Conservation (phyloP, 805 yeast species). For the Kluyveromyces starmeri region DNA sequence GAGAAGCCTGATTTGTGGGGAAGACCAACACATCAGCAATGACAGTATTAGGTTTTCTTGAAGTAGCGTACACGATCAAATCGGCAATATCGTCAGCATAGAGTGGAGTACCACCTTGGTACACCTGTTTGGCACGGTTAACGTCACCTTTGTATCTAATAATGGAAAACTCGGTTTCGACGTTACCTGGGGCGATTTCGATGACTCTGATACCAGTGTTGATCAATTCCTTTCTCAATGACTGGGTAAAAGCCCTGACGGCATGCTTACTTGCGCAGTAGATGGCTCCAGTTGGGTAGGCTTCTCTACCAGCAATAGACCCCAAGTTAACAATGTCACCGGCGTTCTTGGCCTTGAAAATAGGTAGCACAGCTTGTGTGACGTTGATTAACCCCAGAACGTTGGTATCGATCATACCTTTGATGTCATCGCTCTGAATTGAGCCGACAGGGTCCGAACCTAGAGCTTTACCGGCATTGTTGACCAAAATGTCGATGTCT, state of each 20-base stretch:
- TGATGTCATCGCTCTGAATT: slow-evolving; percentile 54
- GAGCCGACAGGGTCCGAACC: slow-evolving; percentile 73
- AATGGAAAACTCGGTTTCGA: slow-evolving; percentile 56
- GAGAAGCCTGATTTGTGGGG: slow-evolving; percentile 79
- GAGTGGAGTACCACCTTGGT: slow-evolving; percentile 47
- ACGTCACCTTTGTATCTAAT: slow-evolving; percentile 53
- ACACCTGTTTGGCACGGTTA: slow-evolving; percentile 45
- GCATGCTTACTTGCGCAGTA: slow-evolving; percentile 73
- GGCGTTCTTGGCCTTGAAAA: slow-evolving; percentile 56
- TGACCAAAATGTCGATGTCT: slow-evolving; percentile 57
- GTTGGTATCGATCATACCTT: slow-evolving; percentile 75
- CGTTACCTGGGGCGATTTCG: slow-evolving; percentile 62
- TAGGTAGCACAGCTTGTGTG: slow-evolving; percentile 70
- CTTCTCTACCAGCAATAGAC: slow-evolving; percentile 71
- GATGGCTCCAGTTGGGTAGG: slow-evolving; percentile 71
- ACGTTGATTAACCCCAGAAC: slow-evolving; percentile 77
- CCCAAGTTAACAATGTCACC: slow-evolving; percentile 73
- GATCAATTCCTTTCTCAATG: slow-evolving; percentile 66
- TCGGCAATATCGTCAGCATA: slow-evolving; percentile 55
- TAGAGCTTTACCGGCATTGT: slow-evolving; percentile 73
- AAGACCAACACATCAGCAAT: slow-evolving; percentile 72
- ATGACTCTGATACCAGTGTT: slow-evolving; percentile 59
- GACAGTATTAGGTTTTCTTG: slow-evolving; percentile 51
- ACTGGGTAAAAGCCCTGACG: slow-evolving; percentile 60
- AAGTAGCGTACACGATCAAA: slow-evolving; percentile 45